Conservation (phyloP, 805 yeast genomes). For the Groenewaldozyma salmanticensis region DNA sequence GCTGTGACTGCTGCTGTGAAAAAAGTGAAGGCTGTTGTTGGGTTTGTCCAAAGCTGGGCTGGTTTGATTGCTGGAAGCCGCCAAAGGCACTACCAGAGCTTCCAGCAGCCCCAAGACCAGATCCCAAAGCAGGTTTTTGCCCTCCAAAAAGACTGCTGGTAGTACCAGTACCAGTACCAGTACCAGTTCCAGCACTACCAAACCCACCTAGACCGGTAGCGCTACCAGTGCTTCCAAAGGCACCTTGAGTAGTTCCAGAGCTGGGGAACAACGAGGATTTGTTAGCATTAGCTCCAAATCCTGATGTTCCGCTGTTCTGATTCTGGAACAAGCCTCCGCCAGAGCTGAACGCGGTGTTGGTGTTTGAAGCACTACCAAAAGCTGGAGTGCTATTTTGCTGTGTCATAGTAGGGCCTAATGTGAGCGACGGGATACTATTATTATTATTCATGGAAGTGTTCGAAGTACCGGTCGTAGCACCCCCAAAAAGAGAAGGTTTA, state of each 20-base stretch:
- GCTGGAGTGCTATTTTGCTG: too few species aligned
- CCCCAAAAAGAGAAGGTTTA: too few species aligned
- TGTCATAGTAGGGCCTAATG: too few species aligned
- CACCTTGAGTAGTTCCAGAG: constrained; percentile 8
- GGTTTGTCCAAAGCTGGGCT: too few species aligned
- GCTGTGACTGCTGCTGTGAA: not conserved
- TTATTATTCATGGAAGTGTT: too few species aligned
- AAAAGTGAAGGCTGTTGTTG: too few species aligned
- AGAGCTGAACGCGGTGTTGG: too few species aligned
- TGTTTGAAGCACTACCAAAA: too few species aligned
- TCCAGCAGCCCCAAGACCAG: constrained; percentile 9
- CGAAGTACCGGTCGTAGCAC: too few species aligned
- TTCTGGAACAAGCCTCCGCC: too few species aligned
- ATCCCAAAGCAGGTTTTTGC: constrained; percentile 7
- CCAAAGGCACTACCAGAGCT: constrained; percentile 1
- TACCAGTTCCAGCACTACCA: not conserved
- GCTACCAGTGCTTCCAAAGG: constrained; percentile 10
- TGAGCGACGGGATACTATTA: too few species aligned
- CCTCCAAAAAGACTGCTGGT: constrained; percentile 6
- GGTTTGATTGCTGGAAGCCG: not conserved
- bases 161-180: constrained; percentile 1
- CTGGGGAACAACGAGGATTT: constrained; percentile 1
- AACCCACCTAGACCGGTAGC: constrained; percentile 6
- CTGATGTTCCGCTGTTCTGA: not conserved
- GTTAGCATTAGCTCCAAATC: constrained; percentile 1